Evolutionary conservation across 2,329 filamentous ascomycete species (phyloP), one percentile per base, ranked within the genome.

Genomic region (Didymosphaeria variabile): DNA sequence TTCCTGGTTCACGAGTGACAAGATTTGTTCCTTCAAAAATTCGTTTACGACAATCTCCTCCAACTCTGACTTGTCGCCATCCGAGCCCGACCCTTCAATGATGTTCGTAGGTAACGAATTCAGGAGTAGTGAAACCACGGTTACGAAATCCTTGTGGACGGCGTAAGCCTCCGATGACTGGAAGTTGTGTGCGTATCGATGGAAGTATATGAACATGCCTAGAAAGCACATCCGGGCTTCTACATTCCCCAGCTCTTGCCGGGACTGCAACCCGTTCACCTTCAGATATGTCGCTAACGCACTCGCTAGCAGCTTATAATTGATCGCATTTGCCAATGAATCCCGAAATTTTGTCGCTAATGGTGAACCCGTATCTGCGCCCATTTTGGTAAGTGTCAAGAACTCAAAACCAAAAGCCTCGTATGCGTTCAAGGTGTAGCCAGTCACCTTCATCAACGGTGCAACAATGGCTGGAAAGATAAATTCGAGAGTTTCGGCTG

Each of bases 1-100:
- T 46, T 89, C 85, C 74, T 92, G 87, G 63, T 93, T 89, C 34
- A 96, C 87, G 8, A 97, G 80, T 10, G 89, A 91, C 17, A 86
- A 78, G 2, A 97, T 80, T 67, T 93, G 87, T 0, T 85, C 81
- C 50, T 85, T 84, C 13, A 96, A 78, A 71, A 93, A 84, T 9
- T 62, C 67, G 54, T 82, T 82, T 1, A 71, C 66, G 3, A 74
- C 58, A 2, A 74, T 67, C 5, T 66, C 31, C 5, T 58, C 58
- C 3, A 65, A 57, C 67, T 63, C 69, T 61, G 60, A 66, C 55
- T 59, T 77, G 72, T 64, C 76, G 31, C 68, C 46, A 44, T 76
- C 72, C n/a, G 66, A 57, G 59, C 70, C 56, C 38, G 67, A 63
- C 46, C 86, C 85, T 32, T 88, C 79, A 38, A 85, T 82, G 13